Base-by-base conservation (phyloP, 495 filamentous ascomycete species). In the Hypoxylon rickii region DNA sequence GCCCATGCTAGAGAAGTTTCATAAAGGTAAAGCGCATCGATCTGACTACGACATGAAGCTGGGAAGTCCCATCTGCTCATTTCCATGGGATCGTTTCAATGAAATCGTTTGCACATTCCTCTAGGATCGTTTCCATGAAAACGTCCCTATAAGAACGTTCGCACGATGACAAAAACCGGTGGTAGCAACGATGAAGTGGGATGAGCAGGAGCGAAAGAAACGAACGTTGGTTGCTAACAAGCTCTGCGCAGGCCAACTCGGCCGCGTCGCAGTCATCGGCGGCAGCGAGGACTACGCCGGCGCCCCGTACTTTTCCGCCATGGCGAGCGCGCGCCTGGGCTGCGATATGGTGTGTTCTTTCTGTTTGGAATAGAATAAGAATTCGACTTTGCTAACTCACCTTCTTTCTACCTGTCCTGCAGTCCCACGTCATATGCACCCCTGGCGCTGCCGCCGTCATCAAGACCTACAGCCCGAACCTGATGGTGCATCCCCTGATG, bases 401-500 rank as follows among this genome's bases (percentile, higher is more conserved):
- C 2, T 18, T 17, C 34, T 39, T n/a, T 22, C 51, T 43, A 4
- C 24, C 12, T 38, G 12, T 15, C 20, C 36, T 52, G 42, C 64
- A 96, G 91, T 94, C 89, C 67, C 95, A 98, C 76, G 88, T 98
- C 49, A 92, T 98, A 70, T 98, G 94, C 76, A 94, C 96, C 58
- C 89, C 87, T 19, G 86, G 83, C 55, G 95, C 95, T 39, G 89
- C 86, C 52, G 78, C 83, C 70, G 93, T 97, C 37, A 95, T 98
- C 67, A 98, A 98, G 79, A 85, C 89, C 12, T 98, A 97, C 78
- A 97, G 95, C 29, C 94, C 94, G 7, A 97, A 97, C 73, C 76
- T 98, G 11, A 97, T 98, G 95, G 95, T 98, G 11, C 95, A 97
- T 69, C 95, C 94, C 2, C 80, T 96, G 42, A 92, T 98, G 80